phyloP scores from a whole-genome alignment of 2,329 filamentous ascomycete genomes.

The Mollisiaceae sp. region DNA sequence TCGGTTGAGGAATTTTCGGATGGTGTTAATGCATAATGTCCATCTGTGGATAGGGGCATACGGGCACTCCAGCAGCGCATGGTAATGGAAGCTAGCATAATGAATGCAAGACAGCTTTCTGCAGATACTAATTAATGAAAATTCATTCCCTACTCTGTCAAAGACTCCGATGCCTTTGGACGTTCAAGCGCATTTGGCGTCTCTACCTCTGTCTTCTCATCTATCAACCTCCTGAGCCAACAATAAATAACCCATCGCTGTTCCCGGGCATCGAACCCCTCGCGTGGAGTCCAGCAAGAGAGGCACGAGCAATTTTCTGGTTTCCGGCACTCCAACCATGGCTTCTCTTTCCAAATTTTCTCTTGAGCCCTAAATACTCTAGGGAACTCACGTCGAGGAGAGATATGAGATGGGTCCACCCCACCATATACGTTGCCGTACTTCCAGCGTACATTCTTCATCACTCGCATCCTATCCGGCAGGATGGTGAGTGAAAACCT shows the following conservation, averaged over 20 bases:
- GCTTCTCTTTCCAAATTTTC: neutral
- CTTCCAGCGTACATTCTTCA: constrained; percentile 22
- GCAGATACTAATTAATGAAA: neutral
- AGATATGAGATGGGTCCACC: neutral
- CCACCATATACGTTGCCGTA: neutral
- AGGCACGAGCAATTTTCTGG: neutral
- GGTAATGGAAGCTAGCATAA: too few species aligned
- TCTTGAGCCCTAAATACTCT: neutral
- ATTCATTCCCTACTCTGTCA: neutral
- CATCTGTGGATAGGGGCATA: too few species aligned
- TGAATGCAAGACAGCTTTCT: too few species aligned
- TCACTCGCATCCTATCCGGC: constrained; percentile 23
- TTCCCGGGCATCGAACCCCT: neutral
- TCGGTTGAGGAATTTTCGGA: too few species aligned
- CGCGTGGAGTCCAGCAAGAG: neutral
- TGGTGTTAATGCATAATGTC: too few species aligned
- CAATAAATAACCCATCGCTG: neutral
- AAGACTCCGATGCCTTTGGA: neutral
- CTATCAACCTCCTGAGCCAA: constrained; percentile 8
- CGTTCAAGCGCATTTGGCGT: neutral
- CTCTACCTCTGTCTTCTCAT: neutral
- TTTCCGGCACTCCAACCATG: neutral
- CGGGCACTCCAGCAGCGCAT: too few species aligned
- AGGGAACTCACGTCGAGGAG: neutral
- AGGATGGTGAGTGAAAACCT: constrained; percentile 25